Evolutionary conservation across 2,329 filamentous ascomycete genomes (phyloP).

Genomic region (Thielaviopsis populi): DNA sequence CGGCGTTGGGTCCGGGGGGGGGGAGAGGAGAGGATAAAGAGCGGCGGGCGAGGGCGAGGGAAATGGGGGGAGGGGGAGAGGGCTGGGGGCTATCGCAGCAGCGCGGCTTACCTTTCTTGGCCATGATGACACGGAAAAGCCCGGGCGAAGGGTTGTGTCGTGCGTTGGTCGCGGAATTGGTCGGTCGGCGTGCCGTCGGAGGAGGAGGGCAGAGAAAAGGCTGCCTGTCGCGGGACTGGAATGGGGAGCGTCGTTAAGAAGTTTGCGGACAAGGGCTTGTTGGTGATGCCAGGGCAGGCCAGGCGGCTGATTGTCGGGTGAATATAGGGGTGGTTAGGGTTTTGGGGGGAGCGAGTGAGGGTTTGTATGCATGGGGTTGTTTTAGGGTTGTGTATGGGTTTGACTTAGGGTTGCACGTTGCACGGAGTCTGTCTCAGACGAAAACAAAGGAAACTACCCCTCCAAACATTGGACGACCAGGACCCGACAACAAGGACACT

Average conservation of each 20-base stretch:
- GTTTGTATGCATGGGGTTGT: too few relatives aligned
- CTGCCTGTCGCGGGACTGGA: not conserved
- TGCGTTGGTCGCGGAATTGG: not conserved
- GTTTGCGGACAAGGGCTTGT: not conserved
- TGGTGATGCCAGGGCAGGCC: not conserved
- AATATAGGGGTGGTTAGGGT: not conserved
- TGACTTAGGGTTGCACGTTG: too few relatives aligned
- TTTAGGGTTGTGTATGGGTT: too few relatives aligned
- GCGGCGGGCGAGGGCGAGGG: too few relatives aligned
- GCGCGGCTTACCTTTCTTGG: slow-evolving; percentile 25
- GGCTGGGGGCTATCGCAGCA: not conserved
- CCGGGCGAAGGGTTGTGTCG: slow-evolving; percentile 1
- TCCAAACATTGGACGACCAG: too few relatives aligned
- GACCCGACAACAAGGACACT: too few relatives aligned
- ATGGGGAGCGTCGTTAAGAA: not conserved
- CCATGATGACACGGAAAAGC: slow-evolving; percentile 21
- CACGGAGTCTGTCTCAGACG: too few relatives aligned
- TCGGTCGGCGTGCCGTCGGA: not conserved
- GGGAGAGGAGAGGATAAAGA: too few relatives aligned
- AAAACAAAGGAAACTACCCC: too few relatives aligned
- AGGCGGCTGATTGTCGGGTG: not conserved
- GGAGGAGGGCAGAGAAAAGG: not conserved
- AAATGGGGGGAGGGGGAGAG: not conserved
- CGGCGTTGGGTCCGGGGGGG: not conserved
- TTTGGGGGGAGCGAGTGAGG: not conserved